Percentiles rank a stretch among this genome's conserved stretches.
phyloP scores from a whole-genome alignment of 192 early-diverging fungal species.

The Gryganskiella cystojenkinii region DNA sequence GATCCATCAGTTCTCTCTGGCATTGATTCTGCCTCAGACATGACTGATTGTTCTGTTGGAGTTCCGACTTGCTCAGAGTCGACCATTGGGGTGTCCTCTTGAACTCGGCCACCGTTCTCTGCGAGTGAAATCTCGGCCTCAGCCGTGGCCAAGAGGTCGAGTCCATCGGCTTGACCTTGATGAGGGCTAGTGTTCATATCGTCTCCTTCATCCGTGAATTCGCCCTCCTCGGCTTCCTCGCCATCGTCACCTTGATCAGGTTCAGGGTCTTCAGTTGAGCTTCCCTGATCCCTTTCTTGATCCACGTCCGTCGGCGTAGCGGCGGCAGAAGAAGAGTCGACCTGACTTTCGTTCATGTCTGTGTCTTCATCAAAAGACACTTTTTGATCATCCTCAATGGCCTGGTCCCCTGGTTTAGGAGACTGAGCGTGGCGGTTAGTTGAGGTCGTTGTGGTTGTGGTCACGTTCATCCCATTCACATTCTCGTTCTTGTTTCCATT shows the following conservation, averaged over 20 bases:
- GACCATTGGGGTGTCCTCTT: too few species aligned
- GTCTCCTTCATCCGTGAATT: conserved; percentile 10
- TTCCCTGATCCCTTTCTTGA: conserved; percentile 16
- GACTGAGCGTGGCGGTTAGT: not conserved
- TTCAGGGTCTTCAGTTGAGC: conserved; percentile 11
- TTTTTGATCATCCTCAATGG: not conserved
- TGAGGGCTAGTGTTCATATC: not conserved
- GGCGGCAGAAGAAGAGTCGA: not conserved
- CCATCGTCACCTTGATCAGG: not conserved
- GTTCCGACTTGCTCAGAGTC: too few species aligned
- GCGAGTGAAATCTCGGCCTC: conserved; percentile 1
- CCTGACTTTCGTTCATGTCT: not conserved
- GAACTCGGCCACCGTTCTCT: not conserved
- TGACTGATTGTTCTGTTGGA: too few species aligned
- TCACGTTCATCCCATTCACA: not conserved
- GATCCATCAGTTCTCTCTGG: too few species aligned
- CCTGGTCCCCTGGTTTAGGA: not conserved
- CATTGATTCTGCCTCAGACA: too few species aligned
- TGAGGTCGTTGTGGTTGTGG: not conserved
- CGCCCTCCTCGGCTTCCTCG: conserved; percentile 11
- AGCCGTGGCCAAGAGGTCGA: conserved; percentile 1
- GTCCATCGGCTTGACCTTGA: conserved; percentile 1
- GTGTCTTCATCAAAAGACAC: not conserved
- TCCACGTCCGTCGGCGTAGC: conserved; percentile 12
- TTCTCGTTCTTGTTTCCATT: too few species aligned